Evolutionary conservation across 2,329 filamentous ascomycete genomes (phyloP), one percentile per base, ranked within the genome.

Genomic region (Hymenoscyphus repandus): DNA sequence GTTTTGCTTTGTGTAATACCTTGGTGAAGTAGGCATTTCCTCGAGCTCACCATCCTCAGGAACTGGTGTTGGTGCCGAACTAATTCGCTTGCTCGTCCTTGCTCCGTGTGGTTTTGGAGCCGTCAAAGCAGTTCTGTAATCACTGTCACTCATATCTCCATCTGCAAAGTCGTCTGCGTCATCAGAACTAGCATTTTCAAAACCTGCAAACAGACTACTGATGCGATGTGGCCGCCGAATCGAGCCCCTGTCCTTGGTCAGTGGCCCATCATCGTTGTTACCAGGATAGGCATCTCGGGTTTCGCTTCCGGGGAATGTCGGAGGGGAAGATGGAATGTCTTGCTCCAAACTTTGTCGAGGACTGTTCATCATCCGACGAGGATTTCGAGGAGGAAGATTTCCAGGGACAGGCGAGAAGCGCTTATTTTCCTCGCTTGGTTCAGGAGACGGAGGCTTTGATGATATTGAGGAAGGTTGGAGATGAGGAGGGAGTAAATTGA

Each of bases 181-280:
- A 40, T 83, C 83, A 6, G 84, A 85, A 62, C 82, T 89, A 40
- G 74, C 76, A 11, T 80, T 81, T 42, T 92, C 88, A 58, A 95
- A 93, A 0, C 88, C 88, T 31, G 88, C 87, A 68, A 93, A 93
- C n/a, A 95, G 73, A 64, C 88, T 93, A 68, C 87, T 92, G 44
- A 88, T 84, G 49, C 88, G 78, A 63, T 87, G 83, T 1, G 88
- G 79, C 53, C 84, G 79, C 64, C 86, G 74, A 1, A 82, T 78
- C 2, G 77, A 75, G 47, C 75, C 78, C 12, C 80, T 75, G 49
- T 60, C 63, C 41, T 61, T 64, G 15, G 83, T 82, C 37, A 90
- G 70, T 1, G 87, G 86, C 0, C 86, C 86, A 61, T 91, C 85
- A 61, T 93, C 88, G 61, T 91, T 90, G 66, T 90, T 89, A 0